Evolutionary conservation across 1,139 yeast genomes (phyloP), one percentile per base, ranked within the genome.

Genomic region (Geotrichum histeridarum): DNA sequence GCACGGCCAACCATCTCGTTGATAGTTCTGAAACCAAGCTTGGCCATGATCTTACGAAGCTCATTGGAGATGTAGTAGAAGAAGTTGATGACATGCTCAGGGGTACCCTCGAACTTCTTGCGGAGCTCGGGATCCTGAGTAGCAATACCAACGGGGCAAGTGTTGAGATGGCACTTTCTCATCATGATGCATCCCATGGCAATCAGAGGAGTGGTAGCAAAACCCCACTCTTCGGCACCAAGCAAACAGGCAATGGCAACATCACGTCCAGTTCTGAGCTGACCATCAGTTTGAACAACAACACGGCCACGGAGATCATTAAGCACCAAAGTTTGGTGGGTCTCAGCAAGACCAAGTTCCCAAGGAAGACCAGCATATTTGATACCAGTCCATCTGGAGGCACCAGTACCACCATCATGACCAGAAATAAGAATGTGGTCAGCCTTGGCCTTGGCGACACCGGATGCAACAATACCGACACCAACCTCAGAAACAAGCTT

Each of bases 381-480:
- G 70, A 93, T 89, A 67, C 96, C 91, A 31, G 97, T 91, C 88
- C 95, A 88, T 71, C 95, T 83, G 56, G 97, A 93, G 56, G 98
- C 98, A 83, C 99, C 99, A 59, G 98, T 93, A 77, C 99, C 98
- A 81, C 99, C 98, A 72, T 91, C 98, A 70, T 94, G 97, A 66
- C 98, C 98, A 59, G 96, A 87, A 63, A 93, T 88, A 68, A 91
- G 79, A 65, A 93, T 86, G 70, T 91, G 96, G 70, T 93, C 98
- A 14, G 98, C 96, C 68, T 95, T 94, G 33, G 98, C 98, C 75
- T 93, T 93, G 59, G 98, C 98, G 41, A 93, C 99, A 79, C 99
- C 99, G 38, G 97, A 90, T 30, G 98, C 98, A 69, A 93, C 94
- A 67, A 93, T 90, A 77, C 98, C 99, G 54, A 93, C 98, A 75